Base-by-base conservation (phyloP, 805 yeast genomes). In the Ogataea henricii region DNA sequence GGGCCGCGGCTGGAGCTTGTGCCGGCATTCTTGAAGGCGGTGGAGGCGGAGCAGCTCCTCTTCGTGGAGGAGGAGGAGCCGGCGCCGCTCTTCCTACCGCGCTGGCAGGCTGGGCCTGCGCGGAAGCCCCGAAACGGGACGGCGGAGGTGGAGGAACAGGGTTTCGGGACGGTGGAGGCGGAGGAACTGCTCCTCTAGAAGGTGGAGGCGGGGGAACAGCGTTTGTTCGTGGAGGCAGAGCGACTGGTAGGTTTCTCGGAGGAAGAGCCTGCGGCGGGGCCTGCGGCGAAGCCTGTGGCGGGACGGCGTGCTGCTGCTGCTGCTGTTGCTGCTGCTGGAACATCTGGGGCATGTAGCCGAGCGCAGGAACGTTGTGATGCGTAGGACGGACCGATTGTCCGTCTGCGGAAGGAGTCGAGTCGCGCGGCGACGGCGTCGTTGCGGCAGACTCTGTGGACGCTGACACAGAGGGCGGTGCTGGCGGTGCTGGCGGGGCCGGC, bases 41-140 rank as follows among this genome's bases (percentile, higher is more conserved):
- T n/a, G 74, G 77, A 25, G 74, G 78, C n/a, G 73, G 74, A 20
- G 72, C 75, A 39, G 69, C 68, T 18, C 65, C 61, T 42, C 59
- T 54, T 38, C 64, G 55, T 36, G 72, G 68, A 12, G 62, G 60
- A 5, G 67, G 65, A 25, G 71, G 69, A 6, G 68, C 64, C 12
- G 72, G 68, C 6, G 72, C 64, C 14, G 62, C 48, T 26, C 58
- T 40, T 26, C 51, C 40, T 12, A 57, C 41, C 9, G 59, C 50
- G 5, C 63, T 56, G 9, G 60, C 62, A 20, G 67, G 56, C 13
- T 60, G 53, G 7, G 58, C 59, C 6, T 47, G 53, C 26, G 54
- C 41, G n/a, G n/a, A n/a, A n/a, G n/a, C n/a, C 26, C 61, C 52
- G 18, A 40, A 40, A 6, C 43, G 36, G 25, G 63, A 49, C 8